Evolutionary conservation across 768 basidiomycete genomes (phyloP).

Genomic region (Trametes sanguinea): DNA sequence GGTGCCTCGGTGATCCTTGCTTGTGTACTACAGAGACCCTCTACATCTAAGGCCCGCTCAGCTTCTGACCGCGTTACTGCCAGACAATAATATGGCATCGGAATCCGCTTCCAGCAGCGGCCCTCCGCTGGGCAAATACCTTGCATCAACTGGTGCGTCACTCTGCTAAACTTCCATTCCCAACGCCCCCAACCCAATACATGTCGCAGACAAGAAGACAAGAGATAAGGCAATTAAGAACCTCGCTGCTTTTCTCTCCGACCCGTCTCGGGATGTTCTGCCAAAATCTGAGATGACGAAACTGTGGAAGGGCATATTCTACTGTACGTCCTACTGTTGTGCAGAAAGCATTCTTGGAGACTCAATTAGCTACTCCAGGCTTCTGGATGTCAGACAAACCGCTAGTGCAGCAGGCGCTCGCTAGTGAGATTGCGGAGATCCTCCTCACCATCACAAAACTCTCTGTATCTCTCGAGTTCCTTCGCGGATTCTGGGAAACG

Average conservation of each 20-base stretch:
- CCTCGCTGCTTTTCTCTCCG: slow-evolving; percentile 77
- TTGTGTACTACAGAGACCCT: too few species aligned
- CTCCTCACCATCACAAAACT: slow-evolving; percentile 65
- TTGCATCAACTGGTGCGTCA: slow-evolving; percentile 81
- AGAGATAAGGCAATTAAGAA: slow-evolving; percentile 89
- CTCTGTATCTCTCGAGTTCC: slow-evolving; percentile 66
- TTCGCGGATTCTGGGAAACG: slow-evolving; percentile 89
- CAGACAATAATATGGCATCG: slow-evolving; percentile 32
- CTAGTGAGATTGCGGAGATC: slow-evolving; percentile 81
- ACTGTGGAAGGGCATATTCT: slow-evolving; percentile 97
- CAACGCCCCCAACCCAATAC: not conserved
- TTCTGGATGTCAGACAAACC: slow-evolving; percentile 99
- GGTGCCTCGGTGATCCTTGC: not conserved
- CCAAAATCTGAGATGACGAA: slow-evolving; percentile 82
- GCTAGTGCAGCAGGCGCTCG: slow-evolving; percentile 90
- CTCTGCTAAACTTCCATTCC: slow-evolving; percentile 1
- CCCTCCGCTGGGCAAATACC: slow-evolving; percentile 84
- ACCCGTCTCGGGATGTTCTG: slow-evolving; percentile 55
- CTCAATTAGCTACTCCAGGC: slow-evolving; percentile 51
- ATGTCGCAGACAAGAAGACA: slow-evolving; percentile 74
- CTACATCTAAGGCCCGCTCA: too few species aligned
- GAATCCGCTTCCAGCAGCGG: slow-evolving; percentile 34
- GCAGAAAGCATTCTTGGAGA: not conserved
- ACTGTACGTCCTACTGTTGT: slow-evolving; percentile 57
- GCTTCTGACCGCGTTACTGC: too few species aligned